phyloP scores from a whole-genome alignment of 2,329 filamentous ascomycete species.

The Aspergillus alliaceus region DNA sequence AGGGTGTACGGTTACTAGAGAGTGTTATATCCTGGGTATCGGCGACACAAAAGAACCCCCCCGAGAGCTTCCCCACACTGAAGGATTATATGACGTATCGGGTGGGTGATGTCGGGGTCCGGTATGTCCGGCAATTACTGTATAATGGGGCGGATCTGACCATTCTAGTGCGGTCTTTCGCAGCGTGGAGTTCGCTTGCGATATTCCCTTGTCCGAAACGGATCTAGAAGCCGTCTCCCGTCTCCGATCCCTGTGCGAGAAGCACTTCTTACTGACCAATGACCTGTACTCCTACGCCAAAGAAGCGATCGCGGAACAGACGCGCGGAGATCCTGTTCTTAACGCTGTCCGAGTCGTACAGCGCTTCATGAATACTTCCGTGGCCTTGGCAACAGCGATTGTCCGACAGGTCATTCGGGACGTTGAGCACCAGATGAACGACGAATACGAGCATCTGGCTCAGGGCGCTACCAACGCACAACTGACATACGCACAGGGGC shows the following conservation, averaged over 20 bases:
- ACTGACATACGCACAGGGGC: slow-evolving; percentile 5
- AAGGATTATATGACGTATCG: slow-evolving; percentile 9
- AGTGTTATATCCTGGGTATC: slow-evolving; percentile 9
- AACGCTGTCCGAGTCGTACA: slow-evolving; percentile 14
- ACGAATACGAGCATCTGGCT: slow-evolving; percentile 7
- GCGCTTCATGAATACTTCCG: background rate
- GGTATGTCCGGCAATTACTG: background rate
- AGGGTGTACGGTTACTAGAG: slow-evolving; percentile 8
- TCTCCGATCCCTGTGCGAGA: slow-evolving; percentile 8
- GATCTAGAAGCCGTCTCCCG: background rate
- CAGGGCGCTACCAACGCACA: background rate
- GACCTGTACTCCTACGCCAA: slow-evolving; percentile 18
- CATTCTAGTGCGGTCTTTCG: slow-evolving; percentile 5
- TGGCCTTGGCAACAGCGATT: background rate
- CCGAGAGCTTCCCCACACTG: background rate
- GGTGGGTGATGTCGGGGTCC: slow-evolving; percentile 8
- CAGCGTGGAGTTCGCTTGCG: slow-evolving; percentile 9
- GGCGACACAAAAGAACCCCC: background rate
- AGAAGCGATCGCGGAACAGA: slow-evolving; percentile 6
- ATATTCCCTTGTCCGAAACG: background rate
- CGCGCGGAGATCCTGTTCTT: background rate
- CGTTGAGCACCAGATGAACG: slow-evolving; percentile 10
- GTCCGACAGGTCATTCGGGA: slow-evolving; percentile 8
- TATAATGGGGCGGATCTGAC: background rate
- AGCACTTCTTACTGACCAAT: slow-evolving; percentile 14